Conservation (phyloP, 1,284 basidiomycete genomes). For the Anthracocystis panici-leucophaei region DNA sequence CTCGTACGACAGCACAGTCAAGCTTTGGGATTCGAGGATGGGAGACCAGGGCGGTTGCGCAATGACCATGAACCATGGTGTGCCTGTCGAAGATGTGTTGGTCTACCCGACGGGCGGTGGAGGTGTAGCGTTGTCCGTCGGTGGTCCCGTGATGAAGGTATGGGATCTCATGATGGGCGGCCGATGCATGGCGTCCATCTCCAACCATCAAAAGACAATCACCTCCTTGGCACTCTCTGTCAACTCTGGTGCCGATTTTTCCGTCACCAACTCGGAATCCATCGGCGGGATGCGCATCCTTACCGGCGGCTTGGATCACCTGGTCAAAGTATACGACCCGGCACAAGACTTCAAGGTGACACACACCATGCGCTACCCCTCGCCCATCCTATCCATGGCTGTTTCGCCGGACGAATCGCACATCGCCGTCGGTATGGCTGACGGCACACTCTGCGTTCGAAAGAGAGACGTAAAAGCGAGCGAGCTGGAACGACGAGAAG, state of each 20-base stretch:
- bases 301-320: slow-evolving; percentile 91
- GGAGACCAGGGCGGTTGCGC: slow-evolving; percentile 58
- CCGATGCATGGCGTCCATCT: slow-evolving; percentile 70
- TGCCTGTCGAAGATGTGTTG: slow-evolving; percentile 92
- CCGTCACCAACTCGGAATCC: slow-evolving; percentile 21
- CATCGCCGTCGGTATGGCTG: slow-evolving; percentile 94
- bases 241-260: slow-evolving; percentile 58
- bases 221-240: slow-evolving; percentile 76
- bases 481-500: slow-evolving; percentile 73
- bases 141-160: slow-evolving; percentile 90
- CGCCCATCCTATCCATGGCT: slow-evolving; percentile 90
- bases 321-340: slow-evolving; percentile 96
- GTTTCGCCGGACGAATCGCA: slow-evolving; percentile 97
- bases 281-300: slow-evolving; percentile 80
- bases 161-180: slow-evolving; percentile 97
- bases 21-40: slow-evolving; percentile 84
- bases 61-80: slow-evolving; percentile 69
- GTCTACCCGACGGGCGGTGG: slow-evolving; percentile 84
- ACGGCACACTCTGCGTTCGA: slow-evolving; percentile 80
- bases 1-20: slow-evolving; percentile 92
- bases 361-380: slow-evolving; percentile 98
- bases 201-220: slow-evolving; percentile 97
- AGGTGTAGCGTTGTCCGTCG: slow-evolving; percentile 84
- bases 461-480: slow-evolving; percentile 79
- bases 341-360: slow-evolving; percentile 83